Evolutionary conservation across 2,329 filamentous ascomycete species (phyloP).

Genomic region (Colletotrichum scovillei): DNA sequence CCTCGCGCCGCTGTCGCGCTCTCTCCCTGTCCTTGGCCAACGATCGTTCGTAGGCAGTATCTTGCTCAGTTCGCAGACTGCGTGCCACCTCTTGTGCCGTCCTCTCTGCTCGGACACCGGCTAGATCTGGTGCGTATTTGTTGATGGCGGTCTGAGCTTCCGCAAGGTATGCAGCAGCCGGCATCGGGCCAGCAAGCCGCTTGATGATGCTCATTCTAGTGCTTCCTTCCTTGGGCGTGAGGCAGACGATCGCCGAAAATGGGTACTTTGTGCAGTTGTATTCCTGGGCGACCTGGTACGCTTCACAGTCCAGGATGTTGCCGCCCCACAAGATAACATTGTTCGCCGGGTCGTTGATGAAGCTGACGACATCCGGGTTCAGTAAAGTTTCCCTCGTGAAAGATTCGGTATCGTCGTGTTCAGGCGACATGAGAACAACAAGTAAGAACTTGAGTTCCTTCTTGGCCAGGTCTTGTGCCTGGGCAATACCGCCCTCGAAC

Average conservation of each 20-base stretch:
- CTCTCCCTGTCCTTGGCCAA: constrained; percentile 89
- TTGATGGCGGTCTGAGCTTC: constrained; percentile 80
- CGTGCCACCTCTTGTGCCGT: constrained; percentile 85
- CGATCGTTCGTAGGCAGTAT: constrained; percentile 92
- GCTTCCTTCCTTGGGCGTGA: constrained; percentile 85
- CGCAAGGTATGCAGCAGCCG: constrained; percentile 76
- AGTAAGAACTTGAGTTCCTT: constrained; percentile 90
- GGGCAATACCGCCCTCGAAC: constrained; percentile 89
- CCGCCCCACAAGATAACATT: constrained; percentile 93
- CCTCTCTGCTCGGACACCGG: constrained; percentile 78
- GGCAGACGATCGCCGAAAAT: constrained; percentile 86
- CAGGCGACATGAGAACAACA: constrained; percentile 88
- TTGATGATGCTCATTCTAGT: constrained; percentile 93
- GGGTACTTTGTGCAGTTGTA: constrained; percentile 93
- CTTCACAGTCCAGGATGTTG: constrained; percentile 91
- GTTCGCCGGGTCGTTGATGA: constrained; percentile 79
- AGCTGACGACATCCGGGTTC: constrained; percentile 77
- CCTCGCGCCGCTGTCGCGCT: constrained; percentile 79
- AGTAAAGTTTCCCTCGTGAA: constrained; percentile 89
- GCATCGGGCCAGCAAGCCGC: constrained; percentile 78
- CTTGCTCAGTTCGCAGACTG: constrained; percentile 86
- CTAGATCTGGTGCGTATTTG: constrained; percentile 81
- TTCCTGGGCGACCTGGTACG: constrained; percentile 90
- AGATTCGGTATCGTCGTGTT: constrained; percentile 89
- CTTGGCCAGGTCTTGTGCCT: constrained; percentile 91